Conservation (phyloP, 495 filamentous ascomycete genomes). For the Elasticomyces elasticus region DNA sequence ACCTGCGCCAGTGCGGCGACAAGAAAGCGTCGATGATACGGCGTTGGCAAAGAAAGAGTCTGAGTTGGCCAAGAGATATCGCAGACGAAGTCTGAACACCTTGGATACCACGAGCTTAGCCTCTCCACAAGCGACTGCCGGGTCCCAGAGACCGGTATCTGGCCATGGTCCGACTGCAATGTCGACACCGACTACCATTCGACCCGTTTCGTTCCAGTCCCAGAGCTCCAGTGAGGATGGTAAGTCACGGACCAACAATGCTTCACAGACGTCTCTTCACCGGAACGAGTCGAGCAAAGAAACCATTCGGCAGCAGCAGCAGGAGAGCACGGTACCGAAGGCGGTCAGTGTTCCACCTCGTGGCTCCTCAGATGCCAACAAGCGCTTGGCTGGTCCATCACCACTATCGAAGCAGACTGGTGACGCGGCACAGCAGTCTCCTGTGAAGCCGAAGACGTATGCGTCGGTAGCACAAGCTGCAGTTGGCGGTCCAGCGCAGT, state of each 20-base stretch:
- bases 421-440: conserved; percentile 22
- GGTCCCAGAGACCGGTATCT: conserved; percentile 16
- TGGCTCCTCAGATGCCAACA: conserved; percentile 58
- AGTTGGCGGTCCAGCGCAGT: conserved; percentile 1
- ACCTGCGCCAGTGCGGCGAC: conserved; percentile 12
- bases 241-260: conserved; percentile 33
- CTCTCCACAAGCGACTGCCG: conserved; percentile 17
- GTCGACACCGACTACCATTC: conserved; percentile 24
- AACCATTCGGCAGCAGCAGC: not conserved
- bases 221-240: conserved; percentile 37
- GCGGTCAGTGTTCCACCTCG: conserved; percentile 56
- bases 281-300: conserved; percentile 6
- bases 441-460: conserved; percentile 16
- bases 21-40: conserved; percentile 48
- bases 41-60: conserved; percentile 36
- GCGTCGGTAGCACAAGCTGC: conserved; percentile 20
- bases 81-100: conserved; percentile 72
- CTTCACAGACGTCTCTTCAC: conserved; percentile 49
- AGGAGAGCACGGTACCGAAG: conserved; percentile 26
- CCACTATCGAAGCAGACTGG: conserved; percentile 75
- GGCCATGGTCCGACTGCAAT: conserved; percentile 13
- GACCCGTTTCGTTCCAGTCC: conserved; percentile 39
- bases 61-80: conserved; percentile 65
- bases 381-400: conserved; percentile 67
- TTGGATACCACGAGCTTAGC: conserved; percentile 47